phyloP scores from a whole-genome alignment of 305 asterid species.

The Fraxinus latifolia region DNA sequence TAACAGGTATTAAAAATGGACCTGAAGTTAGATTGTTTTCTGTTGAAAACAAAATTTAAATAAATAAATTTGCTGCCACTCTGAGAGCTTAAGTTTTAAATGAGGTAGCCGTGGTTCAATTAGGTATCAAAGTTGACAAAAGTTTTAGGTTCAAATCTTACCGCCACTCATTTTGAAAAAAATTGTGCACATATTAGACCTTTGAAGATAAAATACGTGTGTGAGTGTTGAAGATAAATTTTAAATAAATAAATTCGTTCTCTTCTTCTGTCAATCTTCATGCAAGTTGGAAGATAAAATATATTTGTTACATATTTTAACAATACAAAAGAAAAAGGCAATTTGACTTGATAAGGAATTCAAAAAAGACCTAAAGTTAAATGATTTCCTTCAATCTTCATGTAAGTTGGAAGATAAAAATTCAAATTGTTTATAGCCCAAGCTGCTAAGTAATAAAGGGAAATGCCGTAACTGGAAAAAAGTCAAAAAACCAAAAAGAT shows the following conservation, averaged over 20 bases:
- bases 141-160: not conserved
- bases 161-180: not conserved
- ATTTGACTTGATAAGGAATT: not conserved
- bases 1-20: not conserved
- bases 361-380: not conserved
- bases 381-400: slow-evolving; percentile 6
- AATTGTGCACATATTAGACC: not conserved
- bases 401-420: slow-evolving; percentile 4
- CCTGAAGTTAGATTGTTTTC: not conserved
- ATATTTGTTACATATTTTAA: not conserved
- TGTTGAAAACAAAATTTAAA: not conserved
- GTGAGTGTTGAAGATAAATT: not conserved
- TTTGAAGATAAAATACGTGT: not conserved
- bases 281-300: slow-evolving; percentile 3
- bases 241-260: not conserved
- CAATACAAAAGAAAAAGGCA: not conserved
- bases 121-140: not conserved
- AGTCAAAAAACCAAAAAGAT: slow-evolving; percentile 1
- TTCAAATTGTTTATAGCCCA: not conserved
- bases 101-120: not conserved
- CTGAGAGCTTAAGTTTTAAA: not conserved
- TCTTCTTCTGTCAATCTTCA: not conserved
- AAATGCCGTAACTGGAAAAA: not conserved
- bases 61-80: not conserved
- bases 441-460: slow-evolving; percentile 1